phyloP scores from a whole-genome alignment of 2,329 filamentous ascomycete genomes.

The Xylariaceae sp. region DNA sequence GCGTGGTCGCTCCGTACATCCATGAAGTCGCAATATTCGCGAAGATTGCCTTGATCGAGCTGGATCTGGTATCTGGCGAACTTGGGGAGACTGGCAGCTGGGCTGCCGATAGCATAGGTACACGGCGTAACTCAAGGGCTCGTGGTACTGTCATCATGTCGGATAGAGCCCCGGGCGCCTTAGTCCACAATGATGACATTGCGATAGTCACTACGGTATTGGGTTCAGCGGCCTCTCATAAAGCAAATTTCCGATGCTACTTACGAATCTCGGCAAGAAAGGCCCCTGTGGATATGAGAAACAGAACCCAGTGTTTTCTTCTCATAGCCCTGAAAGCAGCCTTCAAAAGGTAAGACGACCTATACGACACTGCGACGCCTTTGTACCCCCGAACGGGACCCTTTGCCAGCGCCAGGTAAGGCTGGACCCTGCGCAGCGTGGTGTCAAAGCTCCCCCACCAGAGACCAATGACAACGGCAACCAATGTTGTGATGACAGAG shows the following conservation, averaged over 20 bases:
- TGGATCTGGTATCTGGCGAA: conserved; percentile 5
- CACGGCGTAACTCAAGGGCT: conserved; percentile 20
- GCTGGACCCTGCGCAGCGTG: conserved; percentile 21
- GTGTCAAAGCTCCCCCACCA: conserved; percentile 27
- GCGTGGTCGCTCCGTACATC: conserved; percentile 27
- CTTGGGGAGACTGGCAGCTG: neutral
- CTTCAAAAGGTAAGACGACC: conserved; percentile 25
- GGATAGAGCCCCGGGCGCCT: conserved; percentile 14
- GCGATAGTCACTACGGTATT: conserved; percentile 24
- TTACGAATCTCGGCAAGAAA: conserved; percentile 27
- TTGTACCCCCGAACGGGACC: conserved; percentile 13
- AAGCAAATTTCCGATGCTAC: neutral
- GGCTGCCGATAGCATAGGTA: conserved; percentile 11
- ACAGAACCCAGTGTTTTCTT: conserved; percentile 21
- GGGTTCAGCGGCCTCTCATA: neutral
- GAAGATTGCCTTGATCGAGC: conserved; percentile 11
- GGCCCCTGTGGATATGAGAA: conserved; percentile 17
- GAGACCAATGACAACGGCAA: conserved; percentile 23
- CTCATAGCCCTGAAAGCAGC: conserved; percentile 22
- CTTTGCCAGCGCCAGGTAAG: conserved; percentile 26
- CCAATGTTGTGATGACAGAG: conserved; percentile 27
- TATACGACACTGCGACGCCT: conserved; percentile 23
- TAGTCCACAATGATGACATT: conserved; percentile 27
- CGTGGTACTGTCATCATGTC: conserved; percentile 1
- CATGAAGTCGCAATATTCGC: conserved; percentile 25